A percentile compares a stretch with the other conserved stretches of the same genome.
Evolutionary conservation across 192 early-diverging fungal genomes (phyloP).

Genomic region (Hyaloraphidium curvatum): DNA sequence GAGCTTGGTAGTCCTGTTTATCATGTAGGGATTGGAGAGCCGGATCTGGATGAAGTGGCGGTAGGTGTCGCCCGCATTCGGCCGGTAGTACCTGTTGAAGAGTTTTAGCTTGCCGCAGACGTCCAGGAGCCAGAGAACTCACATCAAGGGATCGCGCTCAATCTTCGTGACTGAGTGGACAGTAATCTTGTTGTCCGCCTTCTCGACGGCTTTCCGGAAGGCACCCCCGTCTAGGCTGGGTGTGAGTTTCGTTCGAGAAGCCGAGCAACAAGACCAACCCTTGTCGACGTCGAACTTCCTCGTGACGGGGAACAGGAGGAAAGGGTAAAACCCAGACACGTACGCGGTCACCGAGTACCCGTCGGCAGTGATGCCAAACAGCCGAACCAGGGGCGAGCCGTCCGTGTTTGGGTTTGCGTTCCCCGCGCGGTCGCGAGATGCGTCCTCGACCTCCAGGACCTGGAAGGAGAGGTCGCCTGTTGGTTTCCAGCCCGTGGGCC

Average conservation of each 20-base stretch:
- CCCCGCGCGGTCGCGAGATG: not conserved
- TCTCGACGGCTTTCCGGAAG: not conserved
- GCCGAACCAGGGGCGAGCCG: not conserved
- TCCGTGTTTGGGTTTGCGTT: not conserved
- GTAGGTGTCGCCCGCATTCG: not conserved
- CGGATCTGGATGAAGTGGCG: not conserved
- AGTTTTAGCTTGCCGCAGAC: not conserved
- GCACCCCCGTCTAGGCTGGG: no score
- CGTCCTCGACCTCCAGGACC: not conserved
- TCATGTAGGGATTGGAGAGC: not conserved
- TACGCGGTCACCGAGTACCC: not conserved
- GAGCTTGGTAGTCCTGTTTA: not conserved
- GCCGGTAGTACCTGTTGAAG: slow-evolving; percentile 1
- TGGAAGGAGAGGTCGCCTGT: not conserved
- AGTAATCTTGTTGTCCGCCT: not conserved
- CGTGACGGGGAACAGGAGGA: not conserved
- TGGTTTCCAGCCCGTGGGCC: no score
- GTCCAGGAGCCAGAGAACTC: not conserved
- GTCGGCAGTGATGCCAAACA: not conserved
- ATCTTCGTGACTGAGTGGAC: not conserved
- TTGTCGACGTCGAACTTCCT: no score
- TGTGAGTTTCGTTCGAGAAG: no score
- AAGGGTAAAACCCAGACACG: not conserved
- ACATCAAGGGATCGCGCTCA: not conserved
- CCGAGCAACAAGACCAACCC: not conserved